A percentile compares a stretch with the other conserved stretches of the same genome.
phyloP scores from a whole-genome alignment of 1,284 basidiomycete species.

The Rhizopogon hawkerae region DNA sequence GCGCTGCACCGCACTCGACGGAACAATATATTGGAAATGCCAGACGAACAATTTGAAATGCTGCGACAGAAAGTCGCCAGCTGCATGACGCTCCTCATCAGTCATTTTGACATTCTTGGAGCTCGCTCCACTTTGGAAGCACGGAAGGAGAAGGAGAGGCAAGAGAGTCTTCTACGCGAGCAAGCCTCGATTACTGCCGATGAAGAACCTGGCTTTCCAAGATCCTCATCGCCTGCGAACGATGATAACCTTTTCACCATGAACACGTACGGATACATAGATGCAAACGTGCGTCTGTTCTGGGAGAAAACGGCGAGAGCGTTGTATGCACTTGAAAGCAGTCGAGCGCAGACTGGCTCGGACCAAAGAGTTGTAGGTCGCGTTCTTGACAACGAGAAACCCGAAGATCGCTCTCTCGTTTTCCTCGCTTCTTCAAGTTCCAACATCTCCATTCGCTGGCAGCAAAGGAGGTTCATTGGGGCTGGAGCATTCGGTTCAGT shows the following conservation, averaged over 20 bases:
- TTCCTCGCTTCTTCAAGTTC: conserved; percentile 90
- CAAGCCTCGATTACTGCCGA: conserved; percentile 43
- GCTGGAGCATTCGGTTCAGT: conserved; percentile 96
- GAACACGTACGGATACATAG: conserved; percentile 39
- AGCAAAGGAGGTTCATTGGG: conserved; percentile 97
- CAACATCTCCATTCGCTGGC: conserved; percentile 96
- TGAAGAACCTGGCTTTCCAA: conserved; percentile 42
- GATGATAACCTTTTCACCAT: conserved; percentile 31
- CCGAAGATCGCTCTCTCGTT: conserved; percentile 84
- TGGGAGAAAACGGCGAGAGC: conserved; percentile 62
- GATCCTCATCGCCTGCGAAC: conserved; percentile 26
- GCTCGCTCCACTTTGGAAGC: conserved; percentile 85
- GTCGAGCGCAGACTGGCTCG: conserved; percentile 50
- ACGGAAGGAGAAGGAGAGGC: conserved; percentile 80
- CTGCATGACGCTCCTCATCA: conserved; percentile 94
- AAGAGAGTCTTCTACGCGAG: conserved; percentile 63
- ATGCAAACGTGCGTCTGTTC: conserved; percentile 59
- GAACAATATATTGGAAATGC: conserved; percentile 86
- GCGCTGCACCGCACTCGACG: conserved; percentile 84
- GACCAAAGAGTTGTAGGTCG: conserved; percentile 77
- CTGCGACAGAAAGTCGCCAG: conserved; percentile 88
- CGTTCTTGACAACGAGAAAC: conserved; percentile 84
- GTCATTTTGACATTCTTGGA: conserved; percentile 96
- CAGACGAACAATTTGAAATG: conserved; percentile 82
- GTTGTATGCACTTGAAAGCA: conserved; percentile 57